A percentile compares a stretch with the other conserved stretches of the same genome.
These are phyloP conservation scores for Carpinus fangiana DNA, from an alignment of 306 rosid genomes.

Conservation along the genomic window DNA sequence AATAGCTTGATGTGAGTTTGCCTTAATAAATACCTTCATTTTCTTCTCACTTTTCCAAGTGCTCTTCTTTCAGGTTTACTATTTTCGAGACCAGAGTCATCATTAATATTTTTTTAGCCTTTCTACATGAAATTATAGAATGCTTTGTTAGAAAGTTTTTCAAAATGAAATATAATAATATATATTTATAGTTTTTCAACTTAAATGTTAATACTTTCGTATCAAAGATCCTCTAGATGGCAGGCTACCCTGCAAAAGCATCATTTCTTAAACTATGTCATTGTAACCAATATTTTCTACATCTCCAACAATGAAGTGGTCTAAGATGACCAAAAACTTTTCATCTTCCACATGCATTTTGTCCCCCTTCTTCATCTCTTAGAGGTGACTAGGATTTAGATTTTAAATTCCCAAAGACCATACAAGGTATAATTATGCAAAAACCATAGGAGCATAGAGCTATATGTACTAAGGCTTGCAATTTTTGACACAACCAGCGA, in stretches of 20 bases:
- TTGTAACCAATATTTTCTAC: background rate
- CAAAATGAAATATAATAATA: no score
- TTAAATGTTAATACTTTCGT: background rate
- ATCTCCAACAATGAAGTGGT: background rate
- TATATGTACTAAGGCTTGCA: background rate
- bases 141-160: no score
- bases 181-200: no score
- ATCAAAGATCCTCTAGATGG: background rate
- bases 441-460: background rate
- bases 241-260: conserved; percentile 1
- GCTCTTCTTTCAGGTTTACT: no score
- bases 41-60: no score
- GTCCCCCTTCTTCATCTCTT: background rate
- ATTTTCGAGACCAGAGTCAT: no score
- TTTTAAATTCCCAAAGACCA: background rate
- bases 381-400: background rate
- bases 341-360: background rate
- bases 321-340: background rate
- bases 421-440: background rate
- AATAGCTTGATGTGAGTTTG: no score
- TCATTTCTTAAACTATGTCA: background rate
- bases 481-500: no score
- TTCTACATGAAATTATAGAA: no score
- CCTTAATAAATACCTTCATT: background rate
- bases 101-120: no score